Evolutionary conservation across 768 basidiomycete genomes (phyloP), one percentile per base, ranked within the genome.

Genomic region (Amanita subjunquillea): DNA sequence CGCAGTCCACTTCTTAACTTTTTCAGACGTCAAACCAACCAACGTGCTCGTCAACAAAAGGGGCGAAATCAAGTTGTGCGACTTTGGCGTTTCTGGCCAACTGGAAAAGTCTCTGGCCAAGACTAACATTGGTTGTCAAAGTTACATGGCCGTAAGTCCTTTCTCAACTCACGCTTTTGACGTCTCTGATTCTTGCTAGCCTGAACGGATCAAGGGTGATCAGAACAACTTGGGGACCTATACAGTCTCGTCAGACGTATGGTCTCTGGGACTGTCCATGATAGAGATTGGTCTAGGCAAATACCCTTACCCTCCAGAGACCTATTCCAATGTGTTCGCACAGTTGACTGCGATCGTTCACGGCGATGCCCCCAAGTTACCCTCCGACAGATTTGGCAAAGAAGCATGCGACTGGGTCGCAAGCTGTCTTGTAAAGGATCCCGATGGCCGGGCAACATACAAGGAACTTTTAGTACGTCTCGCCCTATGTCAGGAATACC

Each of bases 11-110:
- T 37, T 53, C 52, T 32, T 46, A 54, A 49, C 44, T 29, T 48
- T 44, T 37, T 7, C 55, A 87, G 88, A 94, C 59, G 92, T 94
- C 47, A 95, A 95, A 65, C 93, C 92, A 5, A 95, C 92, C 2
- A 95, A 94, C 62, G 85, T 98, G 2, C 82, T 99, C 17, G 80
- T 95, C 55, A 97, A 93, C 68, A 72, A 72, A 57, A 87, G 82
- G 56, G 96, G 96, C 5, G 74, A 91, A 54, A 76, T 98, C 65
- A 98, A 98, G 68, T 77, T 99, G 1, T 96, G 93, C 64, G 96
- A 99, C 65, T 99, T 99, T 66, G 96, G 96, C n/a, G 92, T 98
- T 0, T 96, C 93, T 7, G 95, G 95, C 5, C 94, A 99, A 64
- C 79, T 99, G 37, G 95, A 99, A 68, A 91, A 92, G 65, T 88